Percentiles rank a stretch among this genome's conserved stretches.
phyloP scores from a whole-genome alignment of 208 protist genomes.

The Chromosphaera perkinsii region DNA sequence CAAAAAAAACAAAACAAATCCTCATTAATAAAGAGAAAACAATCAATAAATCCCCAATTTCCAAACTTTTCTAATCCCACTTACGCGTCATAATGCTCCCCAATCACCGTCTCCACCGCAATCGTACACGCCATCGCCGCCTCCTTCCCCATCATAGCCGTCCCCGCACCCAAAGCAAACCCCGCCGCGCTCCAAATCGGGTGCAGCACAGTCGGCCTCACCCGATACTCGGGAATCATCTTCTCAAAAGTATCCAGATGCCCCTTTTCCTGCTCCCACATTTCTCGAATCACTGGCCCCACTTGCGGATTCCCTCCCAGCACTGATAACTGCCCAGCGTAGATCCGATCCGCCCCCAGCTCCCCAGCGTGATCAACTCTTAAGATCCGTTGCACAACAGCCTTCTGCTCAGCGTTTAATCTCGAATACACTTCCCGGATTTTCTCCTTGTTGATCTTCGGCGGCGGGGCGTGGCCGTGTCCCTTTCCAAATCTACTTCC shows the following conservation, averaged over 20 bases:
- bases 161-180: slow-evolving; percentile 48
- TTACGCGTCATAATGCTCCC: slow-evolving; percentile 51
- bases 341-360: slow-evolving; percentile 53
- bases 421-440: too few species aligned
- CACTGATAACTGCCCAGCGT: slow-evolving; percentile 54
- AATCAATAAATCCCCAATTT: background rate
- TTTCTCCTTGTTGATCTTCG: too few species aligned
- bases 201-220: slow-evolving; percentile 49
- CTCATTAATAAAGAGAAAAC: background rate
- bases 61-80: background rate
- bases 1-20: background rate
- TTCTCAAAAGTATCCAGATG: slow-evolving; percentile 51
- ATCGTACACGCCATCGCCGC: slow-evolving; percentile 64
- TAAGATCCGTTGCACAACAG: too few species aligned
- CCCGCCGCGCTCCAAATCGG: slow-evolving; percentile 56
- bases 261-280: slow-evolving; percentile 55
- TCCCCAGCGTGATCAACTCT: slow-evolving; percentile 60
- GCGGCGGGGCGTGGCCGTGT: too few species aligned
- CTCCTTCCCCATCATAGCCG: slow-evolving; percentile 58
- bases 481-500: too few species aligned
- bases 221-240: slow-evolving; percentile 43
- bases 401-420: too few species aligned
- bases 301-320: slow-evolving; percentile 22
- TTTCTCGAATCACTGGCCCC: slow-evolving; percentile 40
- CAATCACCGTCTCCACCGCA: slow-evolving; percentile 58